A percentile compares a stretch with the other conserved stretches of the same genome.
Conservation (phyloP, 1,284 basidiomycete genomes). For the Austropuccinia psidii region DNA sequence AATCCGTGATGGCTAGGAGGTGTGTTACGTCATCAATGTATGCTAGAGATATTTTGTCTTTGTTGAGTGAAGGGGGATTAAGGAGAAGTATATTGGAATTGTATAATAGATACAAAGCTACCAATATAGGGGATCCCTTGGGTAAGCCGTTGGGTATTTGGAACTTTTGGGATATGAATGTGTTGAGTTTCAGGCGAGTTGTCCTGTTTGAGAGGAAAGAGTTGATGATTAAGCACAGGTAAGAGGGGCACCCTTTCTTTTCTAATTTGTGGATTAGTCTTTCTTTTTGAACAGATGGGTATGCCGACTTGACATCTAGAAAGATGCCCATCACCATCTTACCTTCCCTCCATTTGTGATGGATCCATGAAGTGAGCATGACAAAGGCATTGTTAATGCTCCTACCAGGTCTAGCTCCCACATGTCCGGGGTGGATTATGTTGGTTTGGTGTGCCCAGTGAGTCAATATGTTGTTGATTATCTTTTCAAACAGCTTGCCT, state of each 20-base stretch:
- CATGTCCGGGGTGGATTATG: background rate
- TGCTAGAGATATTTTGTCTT: background rate
- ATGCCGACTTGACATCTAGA: slow-evolving; percentile 14
- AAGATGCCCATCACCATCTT: background rate
- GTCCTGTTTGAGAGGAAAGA: background rate
- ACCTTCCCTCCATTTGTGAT: background rate
- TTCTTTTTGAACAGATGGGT: slow-evolving; percentile 6
- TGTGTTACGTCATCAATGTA: slow-evolving; percentile 22
- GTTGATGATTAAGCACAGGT: background rate
- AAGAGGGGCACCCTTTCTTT: background rate
- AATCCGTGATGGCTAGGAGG: background rate
- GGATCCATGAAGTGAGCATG: background rate
- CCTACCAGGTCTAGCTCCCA: background rate
- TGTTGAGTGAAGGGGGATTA: background rate
- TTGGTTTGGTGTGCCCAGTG: background rate
- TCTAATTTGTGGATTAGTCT: background rate
- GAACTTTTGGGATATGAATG: background rate
- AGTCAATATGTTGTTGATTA: background rate
- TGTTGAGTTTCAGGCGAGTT: background rate
- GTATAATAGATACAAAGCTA: slow-evolving; percentile 6
- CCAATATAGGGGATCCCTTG: background rate
- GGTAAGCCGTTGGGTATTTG: background rate
- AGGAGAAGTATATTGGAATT: background rate
- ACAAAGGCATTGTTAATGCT: background rate
- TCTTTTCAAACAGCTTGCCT: background rate